A percentile compares a stretch with the other conserved stretches of the same genome.
These are phyloP conservation scores for Amanita rubescens DNA, from an alignment of 768 basidiomycete species.

Conservation along the genomic window DNA sequence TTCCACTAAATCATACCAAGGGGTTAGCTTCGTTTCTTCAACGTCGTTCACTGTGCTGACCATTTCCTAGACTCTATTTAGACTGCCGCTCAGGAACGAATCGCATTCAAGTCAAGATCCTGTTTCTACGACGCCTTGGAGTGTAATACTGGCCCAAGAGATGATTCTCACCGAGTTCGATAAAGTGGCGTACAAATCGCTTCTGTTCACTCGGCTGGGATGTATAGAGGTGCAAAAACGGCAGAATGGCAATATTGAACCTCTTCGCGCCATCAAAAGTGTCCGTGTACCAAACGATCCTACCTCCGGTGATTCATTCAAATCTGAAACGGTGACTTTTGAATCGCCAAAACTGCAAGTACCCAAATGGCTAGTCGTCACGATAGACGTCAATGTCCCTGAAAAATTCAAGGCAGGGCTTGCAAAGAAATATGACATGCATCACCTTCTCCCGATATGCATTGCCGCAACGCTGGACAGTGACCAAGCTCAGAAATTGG, in stretches of 20 bases:
- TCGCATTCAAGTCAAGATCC: slow-evolving; percentile 16
- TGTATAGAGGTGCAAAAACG: slow-evolving; percentile 22
- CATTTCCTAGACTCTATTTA: slow-evolving; percentile 34
- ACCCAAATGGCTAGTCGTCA: background rate
- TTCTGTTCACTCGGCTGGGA: slow-evolving; percentile 34
- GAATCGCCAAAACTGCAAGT: background rate
- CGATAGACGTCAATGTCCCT: background rate
- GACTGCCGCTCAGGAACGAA: slow-evolving; percentile 33
- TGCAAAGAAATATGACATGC: slow-evolving; percentile 10
- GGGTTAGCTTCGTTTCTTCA: slow-evolving; percentile 24
- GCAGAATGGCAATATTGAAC: background rate
- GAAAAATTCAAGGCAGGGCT: background rate
- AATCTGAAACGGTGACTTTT: background rate
- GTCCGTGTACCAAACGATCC: slow-evolving; percentile 8
- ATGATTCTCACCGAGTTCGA: slow-evolving; percentile 26
- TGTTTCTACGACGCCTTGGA: slow-evolving; percentile 19
- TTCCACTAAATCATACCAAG: slow-evolving; percentile 23
- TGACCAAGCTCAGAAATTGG: background rate
- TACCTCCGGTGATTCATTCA: background rate
- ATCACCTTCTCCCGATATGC: slow-evolving; percentile 24
- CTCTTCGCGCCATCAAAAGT: slow-evolving; percentile 20
- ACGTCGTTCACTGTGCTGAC: background rate
- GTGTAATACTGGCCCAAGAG: slow-evolving; percentile 13
- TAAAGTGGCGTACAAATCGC: slow-evolving; percentile 24
- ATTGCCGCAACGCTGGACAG: slow-evolving; percentile 21